Conservation (phyloP, 805 yeast species). For the Wickerhamomyces sydowiorum region DNA sequence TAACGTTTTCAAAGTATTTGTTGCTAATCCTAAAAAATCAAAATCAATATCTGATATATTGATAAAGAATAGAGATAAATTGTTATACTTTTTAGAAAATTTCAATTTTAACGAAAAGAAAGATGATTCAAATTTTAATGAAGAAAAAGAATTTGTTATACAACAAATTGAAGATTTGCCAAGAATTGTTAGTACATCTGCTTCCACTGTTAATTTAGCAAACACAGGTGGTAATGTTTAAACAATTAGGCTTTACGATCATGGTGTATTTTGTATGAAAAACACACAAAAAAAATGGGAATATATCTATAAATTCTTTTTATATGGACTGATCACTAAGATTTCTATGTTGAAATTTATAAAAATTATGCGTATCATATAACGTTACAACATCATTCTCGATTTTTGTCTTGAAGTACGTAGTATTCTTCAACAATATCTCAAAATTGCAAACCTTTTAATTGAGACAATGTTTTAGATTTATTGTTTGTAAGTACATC, state of each 20-base stretch:
- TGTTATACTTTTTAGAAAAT: slow-evolving; percentile 60
- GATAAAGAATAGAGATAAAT: slow-evolving; percentile 74
- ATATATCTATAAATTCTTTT: too few relatives aligned
- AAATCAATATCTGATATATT: slow-evolving; percentile 76
- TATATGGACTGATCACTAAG: too few relatives aligned
- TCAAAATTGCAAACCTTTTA: slow-evolving; percentile 14
- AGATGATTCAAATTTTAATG: slow-evolving; percentile 62
- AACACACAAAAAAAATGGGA: too few relatives aligned
- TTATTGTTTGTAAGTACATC: not conserved
- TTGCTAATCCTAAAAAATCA: slow-evolving; percentile 91
- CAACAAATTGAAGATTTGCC: slow-evolving; percentile 71
- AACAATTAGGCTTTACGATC: not conserved
- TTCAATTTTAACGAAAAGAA: slow-evolving; percentile 54
- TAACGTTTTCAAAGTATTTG: slow-evolving; percentile 88
- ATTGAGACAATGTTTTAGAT: slow-evolving; percentile 6
- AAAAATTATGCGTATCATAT: too few relatives aligned
- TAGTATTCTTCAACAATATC: not conserved
- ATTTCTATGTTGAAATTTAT: too few relatives aligned
- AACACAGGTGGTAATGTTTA: too few relatives aligned
- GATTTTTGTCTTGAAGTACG: too few relatives aligned
- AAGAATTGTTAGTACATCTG: slow-evolving; percentile 35
- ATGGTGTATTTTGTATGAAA: not conserved
- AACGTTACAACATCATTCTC: too few relatives aligned
- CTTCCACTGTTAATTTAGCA: not conserved
- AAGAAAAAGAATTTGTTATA: slow-evolving; percentile 77